A percentile compares a stretch with the other conserved stretches of the same genome.
Evolutionary conservation across 768 basidiomycete genomes (phyloP).

Genomic region (Lyophyllum semitale): DNA sequence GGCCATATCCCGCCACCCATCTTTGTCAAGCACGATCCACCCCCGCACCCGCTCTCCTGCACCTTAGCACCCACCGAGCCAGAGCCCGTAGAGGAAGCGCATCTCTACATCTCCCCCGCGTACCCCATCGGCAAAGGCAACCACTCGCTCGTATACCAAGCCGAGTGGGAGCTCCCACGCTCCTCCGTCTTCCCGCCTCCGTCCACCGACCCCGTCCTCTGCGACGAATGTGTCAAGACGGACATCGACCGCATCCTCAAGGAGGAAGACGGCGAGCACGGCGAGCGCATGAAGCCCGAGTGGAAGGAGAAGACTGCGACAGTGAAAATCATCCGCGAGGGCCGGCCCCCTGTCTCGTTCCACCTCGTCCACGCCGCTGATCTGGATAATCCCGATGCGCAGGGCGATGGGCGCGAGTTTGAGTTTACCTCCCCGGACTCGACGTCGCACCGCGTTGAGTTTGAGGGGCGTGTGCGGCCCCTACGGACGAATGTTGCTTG

Average conservation of each 20-base stretch:
- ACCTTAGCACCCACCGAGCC: not conserved
- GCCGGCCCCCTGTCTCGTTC: slow-evolving; percentile 3
- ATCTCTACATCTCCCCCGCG: slow-evolving; percentile 47
- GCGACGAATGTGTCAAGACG: slow-evolving; percentile 37
- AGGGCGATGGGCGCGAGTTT: not conserved
- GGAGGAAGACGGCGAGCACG: slow-evolving; percentile 27
- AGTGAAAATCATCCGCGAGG: not conserved
- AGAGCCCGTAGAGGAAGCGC: slow-evolving; percentile 36
- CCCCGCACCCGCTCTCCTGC: slow-evolving; percentile 16
- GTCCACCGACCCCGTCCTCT: slow-evolving; percentile 25
- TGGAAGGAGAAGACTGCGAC: slow-evolving; percentile 17
- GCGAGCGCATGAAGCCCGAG: slow-evolving; percentile 11
- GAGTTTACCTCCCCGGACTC: not conserved
- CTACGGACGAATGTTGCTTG: slow-evolving; percentile 27
- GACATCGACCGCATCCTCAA: slow-evolving; percentile 23
- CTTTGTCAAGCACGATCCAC: slow-evolving; percentile 30
- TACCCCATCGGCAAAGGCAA: slow-evolving; percentile 43
- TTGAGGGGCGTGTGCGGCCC: slow-evolving; percentile 12
- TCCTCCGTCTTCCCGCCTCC: slow-evolving; percentile 5
- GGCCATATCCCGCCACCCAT: slow-evolving; percentile 24
- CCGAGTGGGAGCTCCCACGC: slow-evolving; percentile 37
- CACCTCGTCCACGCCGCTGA: not conserved
- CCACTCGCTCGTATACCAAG: slow-evolving; percentile 55
- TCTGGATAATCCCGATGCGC: not conserved
- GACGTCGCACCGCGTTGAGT: slow-evolving; percentile 1